Evolutionary conservation across 2,329 filamentous ascomycete species (phyloP).

Genomic region (Ophidiomyces ophidiicola): DNA sequence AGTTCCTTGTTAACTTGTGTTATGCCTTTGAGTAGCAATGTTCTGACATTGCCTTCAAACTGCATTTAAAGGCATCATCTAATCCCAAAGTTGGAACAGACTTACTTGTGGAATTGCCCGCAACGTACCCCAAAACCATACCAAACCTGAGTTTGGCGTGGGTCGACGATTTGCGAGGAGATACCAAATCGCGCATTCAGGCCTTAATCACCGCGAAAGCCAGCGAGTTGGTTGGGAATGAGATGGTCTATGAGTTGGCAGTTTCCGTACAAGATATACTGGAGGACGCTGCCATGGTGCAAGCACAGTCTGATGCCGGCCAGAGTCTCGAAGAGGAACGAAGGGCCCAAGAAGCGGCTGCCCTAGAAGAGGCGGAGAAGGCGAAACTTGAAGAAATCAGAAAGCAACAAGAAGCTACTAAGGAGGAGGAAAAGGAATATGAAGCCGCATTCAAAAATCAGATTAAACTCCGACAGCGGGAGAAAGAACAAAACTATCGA

Average conservation of each 20-base stretch:
- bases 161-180: slow-evolving; percentile 52
- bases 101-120: slow-evolving; percentile 68
- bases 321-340: slow-evolving; percentile 84
- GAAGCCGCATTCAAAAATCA: slow-evolving; percentile 31
- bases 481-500: slow-evolving; percentile 27
- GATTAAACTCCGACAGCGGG: slow-evolving; percentile 27
- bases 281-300: slow-evolving; percentile 71
- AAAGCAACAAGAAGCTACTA: slow-evolving; percentile 31
- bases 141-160: slow-evolving; percentile 60
- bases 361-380: slow-evolving; percentile 38
- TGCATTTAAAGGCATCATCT: slow-evolving; percentile 61
- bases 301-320: slow-evolving; percentile 60
- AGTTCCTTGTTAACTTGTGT: slow-evolving; percentile 11
- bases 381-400: slow-evolving; percentile 39
- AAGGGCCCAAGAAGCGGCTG: slow-evolving; percentile 64
- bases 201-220: slow-evolving; percentile 58
- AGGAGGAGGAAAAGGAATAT: slow-evolving; percentile 30
- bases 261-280: slow-evolving; percentile 55
- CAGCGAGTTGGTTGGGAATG: slow-evolving; percentile 49
- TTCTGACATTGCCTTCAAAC: slow-evolving; percentile 65
- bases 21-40: slow-evolving; percentile 46
- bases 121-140: slow-evolving; percentile 78
- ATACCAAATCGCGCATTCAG: slow-evolving; percentile 58
- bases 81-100: slow-evolving; percentile 60
- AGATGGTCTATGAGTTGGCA: slow-evolving; percentile 54